A percentile compares a stretch with the other conserved stretches of the same genome.
phyloP scores from a whole-genome alignment of 2,329 filamentous ascomycete species.

The Aspergillus clavatus region DNA sequence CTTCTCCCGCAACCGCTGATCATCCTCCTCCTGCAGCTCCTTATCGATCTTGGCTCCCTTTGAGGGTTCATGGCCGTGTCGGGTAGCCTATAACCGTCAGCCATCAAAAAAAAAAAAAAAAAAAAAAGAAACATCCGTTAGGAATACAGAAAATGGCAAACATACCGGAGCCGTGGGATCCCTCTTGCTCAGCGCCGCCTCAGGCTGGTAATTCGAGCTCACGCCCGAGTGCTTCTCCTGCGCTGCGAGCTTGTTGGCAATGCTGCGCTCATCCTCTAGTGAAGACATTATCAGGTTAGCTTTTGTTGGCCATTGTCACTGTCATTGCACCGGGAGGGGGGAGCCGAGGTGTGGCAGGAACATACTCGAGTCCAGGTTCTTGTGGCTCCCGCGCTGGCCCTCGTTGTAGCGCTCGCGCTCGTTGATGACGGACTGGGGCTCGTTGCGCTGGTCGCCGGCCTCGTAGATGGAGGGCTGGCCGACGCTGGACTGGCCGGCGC shows the following conservation, averaged over 20 bases:
- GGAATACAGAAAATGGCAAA: too few relatives aligned
- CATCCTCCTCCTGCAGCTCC: conserved; percentile 41
- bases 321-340: too few relatives aligned
- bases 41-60: conserved; percentile 46
- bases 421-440: conserved; percentile 48
- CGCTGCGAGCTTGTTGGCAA: conserved; percentile 41
- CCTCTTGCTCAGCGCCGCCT: conserved; percentile 37
- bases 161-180: conserved; percentile 42
- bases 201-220: conserved; percentile 26
- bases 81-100: conserved; percentile 33
- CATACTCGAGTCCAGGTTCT: conserved; percentile 65
- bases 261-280: conserved; percentile 42
- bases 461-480: conserved; percentile 65
- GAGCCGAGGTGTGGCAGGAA: background rate
- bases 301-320: too few relatives aligned
- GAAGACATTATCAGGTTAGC: background rate
- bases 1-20: conserved; percentile 42
- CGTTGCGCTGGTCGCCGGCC: conserved; percentile 69
- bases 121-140: too few relatives aligned
- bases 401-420: conserved; percentile 63
- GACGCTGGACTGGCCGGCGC: conserved; percentile 58
- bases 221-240: conserved; percentile 29
- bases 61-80: conserved; percentile 45
- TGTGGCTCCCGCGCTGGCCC: conserved; percentile 66
- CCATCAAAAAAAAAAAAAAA: background rate